Conservation (phyloP, 2,329 filamentous ascomycete species). For the Exophiala sp. region DNA sequence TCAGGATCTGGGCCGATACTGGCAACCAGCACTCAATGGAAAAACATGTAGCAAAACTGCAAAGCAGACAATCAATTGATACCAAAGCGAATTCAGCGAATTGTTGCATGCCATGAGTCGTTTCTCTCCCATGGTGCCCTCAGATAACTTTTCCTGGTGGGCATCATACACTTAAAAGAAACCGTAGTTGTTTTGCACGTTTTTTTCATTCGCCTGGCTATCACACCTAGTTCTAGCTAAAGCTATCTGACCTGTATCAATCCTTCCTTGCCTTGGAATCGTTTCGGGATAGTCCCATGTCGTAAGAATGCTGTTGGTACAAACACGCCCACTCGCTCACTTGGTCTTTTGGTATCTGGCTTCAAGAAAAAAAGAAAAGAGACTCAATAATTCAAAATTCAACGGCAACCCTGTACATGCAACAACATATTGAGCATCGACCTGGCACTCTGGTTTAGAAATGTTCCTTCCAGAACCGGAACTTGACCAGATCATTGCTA, state of each 20-base stretch:
- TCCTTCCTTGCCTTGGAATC: background rate
- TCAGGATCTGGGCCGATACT: no score
- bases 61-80: no score
- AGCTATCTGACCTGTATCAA: background rate
- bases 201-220: no score
- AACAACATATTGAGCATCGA: background rate
- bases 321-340: background rate
- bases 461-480: slow-evolving; percentile 99
- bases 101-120: no score
- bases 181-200: no score
- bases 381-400: background rate
- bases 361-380: background rate
- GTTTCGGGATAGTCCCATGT: background rate
- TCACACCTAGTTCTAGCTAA: background rate
- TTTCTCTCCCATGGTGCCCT: no score
- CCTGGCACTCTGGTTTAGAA: slow-evolving; percentile 33
- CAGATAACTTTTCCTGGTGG: no score
- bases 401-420: background rate
- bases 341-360: background rate
- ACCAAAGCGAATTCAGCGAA: no score
- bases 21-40: no score
- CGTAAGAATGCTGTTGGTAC: slow-evolving; percentile 3
- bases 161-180: no score
- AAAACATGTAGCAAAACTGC: no score
- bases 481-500: slow-evolving; percentile 74